These are phyloP conservation scores for Populus euphratica DNA, from an alignment of 345 rosid species.

Conservation along the genomic window DNA sequence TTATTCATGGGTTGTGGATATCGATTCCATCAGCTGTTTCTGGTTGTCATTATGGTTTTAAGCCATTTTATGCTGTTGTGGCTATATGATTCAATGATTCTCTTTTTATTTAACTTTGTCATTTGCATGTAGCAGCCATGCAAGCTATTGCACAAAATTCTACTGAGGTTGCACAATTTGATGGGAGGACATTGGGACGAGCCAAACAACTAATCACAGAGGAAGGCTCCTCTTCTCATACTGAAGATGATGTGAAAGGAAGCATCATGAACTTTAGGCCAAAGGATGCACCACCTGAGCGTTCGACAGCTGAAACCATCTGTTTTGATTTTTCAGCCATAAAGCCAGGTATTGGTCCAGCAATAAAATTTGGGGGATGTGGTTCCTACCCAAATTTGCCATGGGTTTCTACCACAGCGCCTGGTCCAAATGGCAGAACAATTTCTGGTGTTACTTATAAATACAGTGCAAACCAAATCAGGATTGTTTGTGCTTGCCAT, in stretches of 20 bases:
- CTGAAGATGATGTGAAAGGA: conserved; percentile 46
- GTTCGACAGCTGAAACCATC: conserved; percentile 43
- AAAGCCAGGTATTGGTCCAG: conserved; percentile 84
- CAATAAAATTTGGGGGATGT: conserved; percentile 82
- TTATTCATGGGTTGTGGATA: not conserved
- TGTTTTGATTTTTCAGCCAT: conserved; percentile 67
- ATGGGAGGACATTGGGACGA: conserved; percentile 37
- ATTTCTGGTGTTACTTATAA: conserved; percentile 88
- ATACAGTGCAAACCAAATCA: conserved; percentile 65
- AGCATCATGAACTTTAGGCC: conserved; percentile 35
- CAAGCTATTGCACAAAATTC: conserved; percentile 35
- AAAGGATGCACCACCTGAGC: conserved; percentile 42
- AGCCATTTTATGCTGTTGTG: not conserved
- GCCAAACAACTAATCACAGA: conserved; percentile 56
- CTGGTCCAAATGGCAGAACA: conserved; percentile 80
- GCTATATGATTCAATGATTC: conserved; percentile 5
- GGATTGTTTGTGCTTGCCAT: conserved; percentile 96
- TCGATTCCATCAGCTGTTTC: not conserved
- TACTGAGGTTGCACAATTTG: conserved; percentile 38
- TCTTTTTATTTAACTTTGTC: conserved; percentile 1
- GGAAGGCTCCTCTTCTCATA: conserved; percentile 68
- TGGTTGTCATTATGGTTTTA: not conserved
- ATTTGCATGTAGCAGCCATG: conserved; percentile 35
- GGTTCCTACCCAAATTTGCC: conserved; percentile 85
- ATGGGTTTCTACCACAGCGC: conserved; percentile 89